phyloP scores from a whole-genome alignment of 2,329 filamentous ascomycete species.

The Aureobasidium sp. region DNA sequence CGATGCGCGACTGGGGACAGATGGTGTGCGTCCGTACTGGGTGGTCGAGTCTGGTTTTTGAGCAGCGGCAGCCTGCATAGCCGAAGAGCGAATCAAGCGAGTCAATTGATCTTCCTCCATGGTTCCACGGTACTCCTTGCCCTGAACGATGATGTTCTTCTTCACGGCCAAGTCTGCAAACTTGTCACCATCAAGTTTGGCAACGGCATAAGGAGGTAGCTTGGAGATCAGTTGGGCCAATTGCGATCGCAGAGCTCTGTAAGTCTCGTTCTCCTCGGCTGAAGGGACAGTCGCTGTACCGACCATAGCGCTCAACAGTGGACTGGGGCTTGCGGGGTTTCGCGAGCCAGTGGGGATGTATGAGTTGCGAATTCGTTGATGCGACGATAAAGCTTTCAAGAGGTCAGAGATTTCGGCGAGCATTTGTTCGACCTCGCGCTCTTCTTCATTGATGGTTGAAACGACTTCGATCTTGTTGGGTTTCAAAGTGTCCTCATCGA shows the following conservation, averaged over 20 bases:
- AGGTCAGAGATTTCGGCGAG: conserved; percentile 68
- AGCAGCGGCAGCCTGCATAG: conserved; percentile 26
- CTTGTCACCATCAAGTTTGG: conserved; percentile 79
- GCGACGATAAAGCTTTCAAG: conserved; percentile 68
- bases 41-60: conserved; percentile 4
- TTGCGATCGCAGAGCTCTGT: conserved; percentile 69
- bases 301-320: conserved; percentile 47
- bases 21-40: conserved; percentile 13
- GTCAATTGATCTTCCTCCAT: conserved; percentile 73
- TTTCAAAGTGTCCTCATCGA: conserved; percentile 19
- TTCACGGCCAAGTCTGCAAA: conserved; percentile 77
- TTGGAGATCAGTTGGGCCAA: conserved; percentile 65
- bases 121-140: conserved; percentile 66
- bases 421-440: conserved; percentile 38
- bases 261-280: conserved; percentile 51
- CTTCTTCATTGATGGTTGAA: conserved; percentile 25
- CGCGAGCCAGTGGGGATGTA: conserved; percentile 50
- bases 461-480: conserved; percentile 18
- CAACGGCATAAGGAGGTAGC: conserved; percentile 76
- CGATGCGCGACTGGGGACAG: conserved; percentile 9
- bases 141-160: conserved; percentile 66
- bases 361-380: conserved; percentile 71
- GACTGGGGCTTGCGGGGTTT: conserved; percentile 51
- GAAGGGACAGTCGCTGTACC: conserved; percentile 61
- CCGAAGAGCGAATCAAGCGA: conserved; percentile 33